These are phyloP conservation scores for Dactylonectria macrodidyma DNA, from an alignment of 2,329 filamentous ascomycete species.

Conservation along the genomic window DNA sequence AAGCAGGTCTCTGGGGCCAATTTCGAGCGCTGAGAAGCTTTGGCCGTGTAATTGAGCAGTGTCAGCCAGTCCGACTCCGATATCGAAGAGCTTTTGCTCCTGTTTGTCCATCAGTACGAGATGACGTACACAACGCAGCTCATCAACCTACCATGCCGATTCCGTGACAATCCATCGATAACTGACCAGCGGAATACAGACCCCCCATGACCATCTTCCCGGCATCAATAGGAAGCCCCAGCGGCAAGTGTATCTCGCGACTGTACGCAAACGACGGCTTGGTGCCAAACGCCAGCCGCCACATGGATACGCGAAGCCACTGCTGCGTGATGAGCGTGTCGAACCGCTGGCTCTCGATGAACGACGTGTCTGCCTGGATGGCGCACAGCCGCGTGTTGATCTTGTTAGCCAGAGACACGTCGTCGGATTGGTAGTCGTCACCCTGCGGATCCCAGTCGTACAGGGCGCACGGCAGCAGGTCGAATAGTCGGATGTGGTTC, in stretches of 20 bases:
- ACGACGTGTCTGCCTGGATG: slow-evolving; percentile 46
- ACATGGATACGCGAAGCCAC: slow-evolving; percentile 52
- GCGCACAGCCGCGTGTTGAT: slow-evolving; percentile 49
- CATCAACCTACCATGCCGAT: slow-evolving; percentile 48
- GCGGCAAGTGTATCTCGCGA: slow-evolving; percentile 38
- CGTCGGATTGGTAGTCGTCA: slow-evolving; percentile 38
- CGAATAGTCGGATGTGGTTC: slow-evolving; percentile 52
- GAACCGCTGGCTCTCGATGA: slow-evolving; percentile 52
- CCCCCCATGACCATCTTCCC: slow-evolving; percentile 50
- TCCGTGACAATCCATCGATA: slow-evolving; percentile 51
- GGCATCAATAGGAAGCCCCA: slow-evolving; percentile 48
- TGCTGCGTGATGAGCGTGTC: slow-evolving; percentile 53
- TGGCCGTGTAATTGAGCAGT: slow-evolving; percentile 40
- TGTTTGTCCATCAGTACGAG: slow-evolving; percentile 12
- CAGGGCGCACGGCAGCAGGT: slow-evolving; percentile 46
- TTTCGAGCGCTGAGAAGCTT: slow-evolving; percentile 40
- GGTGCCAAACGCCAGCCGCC: slow-evolving; percentile 49
- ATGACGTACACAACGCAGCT: background rate
- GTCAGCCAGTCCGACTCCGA: slow-evolving; percentile 50
- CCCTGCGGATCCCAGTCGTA: slow-evolving; percentile 50
- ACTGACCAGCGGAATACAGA: slow-evolving; percentile 43
- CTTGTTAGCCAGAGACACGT: slow-evolving; percentile 41
- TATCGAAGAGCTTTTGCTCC: slow-evolving; percentile 54
- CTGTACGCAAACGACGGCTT: slow-evolving; percentile 42
- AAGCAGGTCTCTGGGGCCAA: slow-evolving; percentile 49